Percentiles rank a stretch among this genome's conserved stretches.
Conservation (phyloP, 2,329 filamentous ascomycete species). For the Colletotrichum tofieldiae region DNA sequence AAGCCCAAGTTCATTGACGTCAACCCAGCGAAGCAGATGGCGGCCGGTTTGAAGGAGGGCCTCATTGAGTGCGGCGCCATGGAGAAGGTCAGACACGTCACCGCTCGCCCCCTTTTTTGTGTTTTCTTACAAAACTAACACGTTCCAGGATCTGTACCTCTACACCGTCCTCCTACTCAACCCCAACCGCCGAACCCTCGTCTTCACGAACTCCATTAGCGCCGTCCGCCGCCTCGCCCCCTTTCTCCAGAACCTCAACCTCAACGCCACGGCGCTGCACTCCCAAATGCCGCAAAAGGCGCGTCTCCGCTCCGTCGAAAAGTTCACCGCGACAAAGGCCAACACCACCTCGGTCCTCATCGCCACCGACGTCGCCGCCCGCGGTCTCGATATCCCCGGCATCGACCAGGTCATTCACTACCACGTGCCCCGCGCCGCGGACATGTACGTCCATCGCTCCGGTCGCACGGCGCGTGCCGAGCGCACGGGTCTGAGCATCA, state of each 20-base stretch:
- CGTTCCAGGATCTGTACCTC: slow-evolving; percentile 84
- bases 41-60: slow-evolving; percentile 86
- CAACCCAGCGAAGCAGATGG: slow-evolving; percentile 92
- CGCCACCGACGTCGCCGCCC: slow-evolving; percentile 93
- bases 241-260: slow-evolving; percentile 84
- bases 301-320: slow-evolving; percentile 91
- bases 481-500: slow-evolving; percentile 83
- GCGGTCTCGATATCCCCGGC: slow-evolving; percentile 92
- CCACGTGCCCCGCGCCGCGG: slow-evolving; percentile 91
- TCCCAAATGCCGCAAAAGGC: slow-evolving; percentile 98
- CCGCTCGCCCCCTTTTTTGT: background rate
- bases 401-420: slow-evolving; percentile 96
- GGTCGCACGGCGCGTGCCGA: slow-evolving; percentile 92
- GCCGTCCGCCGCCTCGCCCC: slow-evolving; percentile 90
- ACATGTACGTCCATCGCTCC: slow-evolving; percentile 95
- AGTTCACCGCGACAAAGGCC: slow-evolving; percentile 79
- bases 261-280: slow-evolving; percentile 85
- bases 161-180: slow-evolving; percentile 90
- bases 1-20: slow-evolving; percentile 93
- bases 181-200: slow-evolving; percentile 83
- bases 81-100: slow-evolving; percentile 81
- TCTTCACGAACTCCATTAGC: slow-evolving; percentile 97
- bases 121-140: slow-evolving; percentile 42
- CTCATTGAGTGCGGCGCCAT: slow-evolving; percentile 92
- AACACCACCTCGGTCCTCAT: slow-evolving; percentile 78